phyloP scores from a whole-genome alignment of 2,329 filamentous ascomycete genomes.

The Xylariaceae sp. region DNA sequence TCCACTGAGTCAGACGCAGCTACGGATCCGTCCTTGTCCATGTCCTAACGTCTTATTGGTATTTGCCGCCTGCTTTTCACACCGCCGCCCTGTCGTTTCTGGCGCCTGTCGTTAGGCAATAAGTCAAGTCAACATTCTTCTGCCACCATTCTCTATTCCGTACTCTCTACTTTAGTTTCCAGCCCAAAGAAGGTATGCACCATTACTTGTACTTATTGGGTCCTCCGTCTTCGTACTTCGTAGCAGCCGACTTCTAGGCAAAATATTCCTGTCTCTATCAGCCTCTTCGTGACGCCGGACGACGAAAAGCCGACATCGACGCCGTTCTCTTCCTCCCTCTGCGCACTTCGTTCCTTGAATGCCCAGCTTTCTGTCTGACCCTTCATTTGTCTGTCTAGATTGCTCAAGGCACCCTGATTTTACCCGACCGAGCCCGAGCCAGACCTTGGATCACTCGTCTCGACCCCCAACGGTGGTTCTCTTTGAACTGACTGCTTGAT shows the following conservation, averaged over 20 bases:
- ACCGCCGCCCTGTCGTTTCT: background rate
- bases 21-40: background rate
- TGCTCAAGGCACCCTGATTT: background rate
- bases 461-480: background rate
- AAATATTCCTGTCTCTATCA: background rate
- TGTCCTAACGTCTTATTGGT: background rate
- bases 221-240: background rate
- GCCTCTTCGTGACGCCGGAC: constrained; percentile 1
- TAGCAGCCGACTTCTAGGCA: background rate
- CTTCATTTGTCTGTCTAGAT: background rate
- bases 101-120: constrained; percentile 10
- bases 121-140: background rate
- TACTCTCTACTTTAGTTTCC: background rate
- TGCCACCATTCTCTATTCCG: too few species aligned
- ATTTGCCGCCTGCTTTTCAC: background rate
- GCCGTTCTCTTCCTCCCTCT: background rate
- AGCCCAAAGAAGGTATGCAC: background rate
- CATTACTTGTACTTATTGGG: background rate
- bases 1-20: constrained; percentile 3
- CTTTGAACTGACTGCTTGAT: background rate
- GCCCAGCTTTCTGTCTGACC: background rate
- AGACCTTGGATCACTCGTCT: background rate
- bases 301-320: background rate
- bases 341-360: background rate
- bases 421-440: background rate